Percentiles rank a stretch among this genome's conserved stretches.
Conservation (phyloP, 148 eudicot species). For the Rhododendron vialii region DNA sequence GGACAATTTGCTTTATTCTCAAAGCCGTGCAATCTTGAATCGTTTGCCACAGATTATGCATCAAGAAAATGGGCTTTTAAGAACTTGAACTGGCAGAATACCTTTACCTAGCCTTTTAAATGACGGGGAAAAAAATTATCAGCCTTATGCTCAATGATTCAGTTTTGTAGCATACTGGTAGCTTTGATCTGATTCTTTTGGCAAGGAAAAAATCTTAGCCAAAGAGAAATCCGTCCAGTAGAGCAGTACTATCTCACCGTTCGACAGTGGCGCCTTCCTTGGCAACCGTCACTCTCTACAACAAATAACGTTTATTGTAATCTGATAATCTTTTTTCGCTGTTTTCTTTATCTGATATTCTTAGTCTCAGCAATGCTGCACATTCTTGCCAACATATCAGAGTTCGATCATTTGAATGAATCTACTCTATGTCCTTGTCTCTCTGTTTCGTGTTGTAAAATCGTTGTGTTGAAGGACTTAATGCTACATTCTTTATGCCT, state of each 20-base stretch:
- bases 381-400: not conserved
- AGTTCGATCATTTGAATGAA: not conserved
- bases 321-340: not conserved
- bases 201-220: not conserved
- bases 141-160: not conserved
- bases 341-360: not conserved
- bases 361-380: not conserved
- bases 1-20: not conserved
- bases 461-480: not conserved
- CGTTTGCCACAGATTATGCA: no score
- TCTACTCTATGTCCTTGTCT: not conserved
- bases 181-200: not conserved
- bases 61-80: not conserved
- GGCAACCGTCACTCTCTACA: not conserved
- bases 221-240: not conserved
- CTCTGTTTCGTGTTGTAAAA: not conserved
- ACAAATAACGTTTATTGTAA: no score
- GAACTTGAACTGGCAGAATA: not conserved
- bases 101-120: not conserved
- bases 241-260: no score
- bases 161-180: not conserved
- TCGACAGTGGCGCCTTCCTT: not conserved
- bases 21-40: not conserved
- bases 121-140: not conserved
- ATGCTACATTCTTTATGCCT: not conserved